Percentiles rank a stretch among this genome's conserved stretches.
phyloP scores from a whole-genome alignment of 495 filamentous ascomycete genomes.

The Penicillium coprophilum region DNA sequence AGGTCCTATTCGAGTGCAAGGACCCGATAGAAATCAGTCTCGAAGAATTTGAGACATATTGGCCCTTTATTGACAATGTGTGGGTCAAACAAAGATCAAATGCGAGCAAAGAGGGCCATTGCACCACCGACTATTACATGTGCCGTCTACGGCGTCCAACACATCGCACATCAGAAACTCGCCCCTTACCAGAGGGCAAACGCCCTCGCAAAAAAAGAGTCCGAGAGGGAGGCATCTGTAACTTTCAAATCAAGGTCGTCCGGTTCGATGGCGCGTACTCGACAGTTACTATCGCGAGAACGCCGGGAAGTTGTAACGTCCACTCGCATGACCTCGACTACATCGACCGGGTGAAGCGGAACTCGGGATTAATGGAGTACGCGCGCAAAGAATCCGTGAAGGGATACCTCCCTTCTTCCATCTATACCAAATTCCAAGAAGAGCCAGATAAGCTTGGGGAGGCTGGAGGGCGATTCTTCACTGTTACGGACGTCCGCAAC shows the following conservation, averaged over 20 bases:
- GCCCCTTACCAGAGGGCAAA: conserved; percentile 53
- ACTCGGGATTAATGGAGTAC: conserved; percentile 53
- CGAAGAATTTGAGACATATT: conserved; percentile 53
- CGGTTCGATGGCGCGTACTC: conserved; percentile 49
- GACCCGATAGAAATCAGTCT: conserved; percentile 53
- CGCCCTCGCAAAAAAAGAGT: conserved; percentile 50
- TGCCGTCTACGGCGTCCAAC: conserved; percentile 50
- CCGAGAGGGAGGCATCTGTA: conserved; percentile 52
- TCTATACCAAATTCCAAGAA: conserved; percentile 52
- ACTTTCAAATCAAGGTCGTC: conserved; percentile 53
- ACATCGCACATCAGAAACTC: conserved; percentile 41
- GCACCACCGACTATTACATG: conserved; percentile 54
- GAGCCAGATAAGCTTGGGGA: conserved; percentile 46
- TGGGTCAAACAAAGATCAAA: conserved; percentile 55
- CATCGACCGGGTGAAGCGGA: conserved; percentile 53
- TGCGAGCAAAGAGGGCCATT: conserved; percentile 50
- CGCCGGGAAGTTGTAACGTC: conserved; percentile 40
- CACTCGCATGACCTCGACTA: conserved; percentile 54
- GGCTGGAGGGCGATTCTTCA: conserved; percentile 51
- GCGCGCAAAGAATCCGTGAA: conserved; percentile 49
- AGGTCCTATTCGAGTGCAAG: conserved; percentile 51
- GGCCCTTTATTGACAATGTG: conserved; percentile 56
- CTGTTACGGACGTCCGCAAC: conserved; percentile 53
- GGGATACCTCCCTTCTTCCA: conserved; percentile 55
- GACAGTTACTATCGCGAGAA: conserved; percentile 43